Percentiles rank a stretch among this genome's conserved stretches.
Evolutionary conservation across 148 eudicot species (phyloP).

Genomic region (Rhododendron griersonianum): DNA sequence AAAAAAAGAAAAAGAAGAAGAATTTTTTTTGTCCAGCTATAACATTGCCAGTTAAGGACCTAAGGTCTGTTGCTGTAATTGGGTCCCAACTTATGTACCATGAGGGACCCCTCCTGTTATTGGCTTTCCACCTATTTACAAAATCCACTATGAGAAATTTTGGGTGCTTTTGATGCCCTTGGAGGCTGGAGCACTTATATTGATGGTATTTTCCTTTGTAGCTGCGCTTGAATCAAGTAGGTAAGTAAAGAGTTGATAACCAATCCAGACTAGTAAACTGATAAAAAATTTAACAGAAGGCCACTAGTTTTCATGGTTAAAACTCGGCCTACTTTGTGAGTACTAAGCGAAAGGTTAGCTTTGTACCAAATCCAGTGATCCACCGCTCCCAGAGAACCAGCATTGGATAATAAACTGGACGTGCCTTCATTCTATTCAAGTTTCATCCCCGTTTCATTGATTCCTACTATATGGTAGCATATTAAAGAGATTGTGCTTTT

Average conservation of each 20-base stretch:
- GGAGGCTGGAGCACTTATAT: neutral
- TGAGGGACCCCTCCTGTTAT: neutral
- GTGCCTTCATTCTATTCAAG: neutral
- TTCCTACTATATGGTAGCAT: neutral
- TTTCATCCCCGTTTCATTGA: neutral
- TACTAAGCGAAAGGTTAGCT: neutral
- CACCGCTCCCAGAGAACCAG: neutral
- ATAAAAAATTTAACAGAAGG: neutral
- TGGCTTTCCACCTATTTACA: neutral
- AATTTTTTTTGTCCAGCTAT: neutral
- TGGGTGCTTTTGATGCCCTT: neutral
- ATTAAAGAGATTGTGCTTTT: neutral
- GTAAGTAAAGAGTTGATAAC: neutral
- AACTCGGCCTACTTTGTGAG: neutral
- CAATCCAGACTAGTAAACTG: neutral
- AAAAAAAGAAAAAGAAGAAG: too few relatives aligned
- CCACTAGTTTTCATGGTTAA: neutral
- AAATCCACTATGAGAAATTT: neutral
- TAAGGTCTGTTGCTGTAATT: neutral
- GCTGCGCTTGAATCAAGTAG: neutral
- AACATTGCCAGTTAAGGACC: neutral
- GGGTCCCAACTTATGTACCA: neutral
- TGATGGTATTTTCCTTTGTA: neutral
- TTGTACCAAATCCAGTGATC: neutral
- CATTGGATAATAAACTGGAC: neutral